Conservation (phyloP, 1,139 yeast genomes). For the Pneumocystis carinii region DNA sequence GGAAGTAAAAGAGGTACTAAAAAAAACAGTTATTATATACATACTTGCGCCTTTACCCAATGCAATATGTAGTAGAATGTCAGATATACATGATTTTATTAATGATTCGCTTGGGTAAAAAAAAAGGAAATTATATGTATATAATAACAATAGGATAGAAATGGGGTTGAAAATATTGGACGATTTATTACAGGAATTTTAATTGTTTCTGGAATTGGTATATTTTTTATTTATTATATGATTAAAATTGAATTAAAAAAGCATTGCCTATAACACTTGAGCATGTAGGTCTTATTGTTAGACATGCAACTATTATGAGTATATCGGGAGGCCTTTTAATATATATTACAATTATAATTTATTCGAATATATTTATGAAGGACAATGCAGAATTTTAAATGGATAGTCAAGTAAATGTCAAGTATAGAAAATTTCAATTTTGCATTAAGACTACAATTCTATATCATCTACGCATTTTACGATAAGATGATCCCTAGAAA, state of each 20-base stretch:
- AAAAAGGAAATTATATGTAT: background rate
- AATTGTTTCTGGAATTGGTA: constrained; percentile 42
- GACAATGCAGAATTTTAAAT: constrained; percentile 7
- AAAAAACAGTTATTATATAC: constrained; percentile 26
- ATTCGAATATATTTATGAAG: constrained; percentile 42
- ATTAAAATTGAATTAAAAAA: background rate
- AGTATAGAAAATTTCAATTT: background rate
- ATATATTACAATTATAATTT: constrained; percentile 57
- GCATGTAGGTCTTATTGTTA: constrained; percentile 46
- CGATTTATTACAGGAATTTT: constrained; percentile 54
- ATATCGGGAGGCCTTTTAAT: constrained; percentile 56
- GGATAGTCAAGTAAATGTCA: background rate
- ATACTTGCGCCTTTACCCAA: constrained; percentile 60
- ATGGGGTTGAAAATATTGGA: constrained; percentile 44
- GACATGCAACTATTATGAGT: constrained; percentile 47
- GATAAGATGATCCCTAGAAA: background rate
- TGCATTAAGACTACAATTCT: background rate
- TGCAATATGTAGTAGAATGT: constrained; percentile 32
- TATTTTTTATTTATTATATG: background rate
- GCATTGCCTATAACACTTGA: constrained; percentile 50
- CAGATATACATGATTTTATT: constrained; percentile 33
- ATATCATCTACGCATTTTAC: background rate
- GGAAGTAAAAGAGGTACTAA: background rate
- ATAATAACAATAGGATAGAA: constrained; percentile 7
- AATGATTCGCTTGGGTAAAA: constrained; percentile 21